Percentiles rank a stretch among this genome's conserved stretches.
phyloP scores from a whole-genome alignment of 768 basidiomycete species.

The Sistotremastrum suecicum region DNA sequence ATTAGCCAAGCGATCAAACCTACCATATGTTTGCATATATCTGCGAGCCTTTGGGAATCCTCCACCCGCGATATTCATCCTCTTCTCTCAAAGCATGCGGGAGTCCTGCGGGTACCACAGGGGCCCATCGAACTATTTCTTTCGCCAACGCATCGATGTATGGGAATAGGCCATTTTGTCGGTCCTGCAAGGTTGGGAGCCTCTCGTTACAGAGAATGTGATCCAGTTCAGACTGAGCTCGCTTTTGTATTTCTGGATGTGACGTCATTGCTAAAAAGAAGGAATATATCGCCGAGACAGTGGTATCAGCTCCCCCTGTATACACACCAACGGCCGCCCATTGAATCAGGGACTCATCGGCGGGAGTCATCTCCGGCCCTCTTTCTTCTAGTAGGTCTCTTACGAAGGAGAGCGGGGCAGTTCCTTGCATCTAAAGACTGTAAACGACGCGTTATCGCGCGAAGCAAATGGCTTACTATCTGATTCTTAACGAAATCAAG shows the following conservation, averaged over 20 bases:
- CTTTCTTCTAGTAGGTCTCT: constrained; percentile 4
- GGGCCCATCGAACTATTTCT: constrained; percentile 33
- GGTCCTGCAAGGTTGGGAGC: constrained; percentile 27
- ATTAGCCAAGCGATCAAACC: neutral
- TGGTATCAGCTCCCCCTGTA: constrained; percentile 37
- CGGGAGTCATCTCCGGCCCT: too few relatives aligned
- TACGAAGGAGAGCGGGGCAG: constrained; percentile 8
- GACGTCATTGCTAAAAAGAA: constrained; percentile 35
- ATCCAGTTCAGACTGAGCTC: constrained; percentile 40
- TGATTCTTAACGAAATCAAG: neutral
- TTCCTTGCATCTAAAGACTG: constrained; percentile 4
- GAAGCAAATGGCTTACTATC: neutral
- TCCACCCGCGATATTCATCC: constrained; percentile 26
- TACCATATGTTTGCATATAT: constrained; percentile 36
- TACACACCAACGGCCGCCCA: too few relatives aligned
- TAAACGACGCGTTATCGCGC: too few relatives aligned
- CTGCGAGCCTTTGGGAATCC: constrained; percentile 34
- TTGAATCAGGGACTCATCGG: too few relatives aligned
- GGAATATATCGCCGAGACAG: constrained; percentile 29
- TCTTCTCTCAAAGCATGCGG: constrained; percentile 34
- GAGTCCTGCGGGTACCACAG: constrained; percentile 31
- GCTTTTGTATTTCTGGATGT: constrained; percentile 30
- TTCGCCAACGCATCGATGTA: constrained; percentile 32
- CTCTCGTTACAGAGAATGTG: constrained; percentile 23
- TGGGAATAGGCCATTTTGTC: constrained; percentile 23